These are phyloP conservation scores for Xylariaceae sp. DNA, from an alignment of 2,329 filamentous ascomycete genomes.

Conservation along the genomic window DNA sequence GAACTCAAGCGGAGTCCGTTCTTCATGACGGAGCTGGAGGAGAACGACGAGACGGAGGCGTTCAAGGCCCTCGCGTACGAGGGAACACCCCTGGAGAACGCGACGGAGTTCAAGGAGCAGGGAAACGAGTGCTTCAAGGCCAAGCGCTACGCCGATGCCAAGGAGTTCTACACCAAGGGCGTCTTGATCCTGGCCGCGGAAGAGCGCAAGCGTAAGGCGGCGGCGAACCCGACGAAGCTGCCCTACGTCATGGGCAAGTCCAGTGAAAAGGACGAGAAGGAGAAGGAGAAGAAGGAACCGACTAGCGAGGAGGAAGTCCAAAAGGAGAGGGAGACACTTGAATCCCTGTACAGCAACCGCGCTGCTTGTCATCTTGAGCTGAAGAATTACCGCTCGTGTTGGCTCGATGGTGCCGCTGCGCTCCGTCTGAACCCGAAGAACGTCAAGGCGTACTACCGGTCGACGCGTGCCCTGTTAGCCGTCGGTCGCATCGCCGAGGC, in stretches of 20 bases:
- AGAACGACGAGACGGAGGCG: conserved; percentile 80
- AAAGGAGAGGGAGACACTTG: conserved; percentile 57
- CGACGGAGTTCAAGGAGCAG: conserved; percentile 78
- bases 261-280: conserved; percentile 37
- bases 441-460: conserved; percentile 88
- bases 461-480: conserved; percentile 68
- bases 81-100: conserved; percentile 79
- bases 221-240: conserved; percentile 24
- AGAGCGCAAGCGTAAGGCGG: conserved; percentile 47
- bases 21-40: conserved; percentile 92
- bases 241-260: conserved; percentile 4
- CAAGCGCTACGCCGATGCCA: conserved; percentile 73
- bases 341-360: conserved; percentile 78
- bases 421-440: conserved; percentile 75
- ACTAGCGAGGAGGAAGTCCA: conserved; percentile 47
- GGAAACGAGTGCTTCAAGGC: conserved; percentile 82
- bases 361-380: conserved; percentile 86
- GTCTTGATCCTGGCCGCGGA: conserved; percentile 64
- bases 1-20: conserved; percentile 64
- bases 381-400: conserved; percentile 82
- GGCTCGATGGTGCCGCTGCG: conserved; percentile 74
- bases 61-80: conserved; percentile 89
- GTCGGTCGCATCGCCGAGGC: conserved; percentile 77
- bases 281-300: conserved; percentile 34
- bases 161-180: conserved; percentile 89